Conservation (phyloP, 1,284 basidiomycete species). For the Fomitopsis schrenkii region DNA sequence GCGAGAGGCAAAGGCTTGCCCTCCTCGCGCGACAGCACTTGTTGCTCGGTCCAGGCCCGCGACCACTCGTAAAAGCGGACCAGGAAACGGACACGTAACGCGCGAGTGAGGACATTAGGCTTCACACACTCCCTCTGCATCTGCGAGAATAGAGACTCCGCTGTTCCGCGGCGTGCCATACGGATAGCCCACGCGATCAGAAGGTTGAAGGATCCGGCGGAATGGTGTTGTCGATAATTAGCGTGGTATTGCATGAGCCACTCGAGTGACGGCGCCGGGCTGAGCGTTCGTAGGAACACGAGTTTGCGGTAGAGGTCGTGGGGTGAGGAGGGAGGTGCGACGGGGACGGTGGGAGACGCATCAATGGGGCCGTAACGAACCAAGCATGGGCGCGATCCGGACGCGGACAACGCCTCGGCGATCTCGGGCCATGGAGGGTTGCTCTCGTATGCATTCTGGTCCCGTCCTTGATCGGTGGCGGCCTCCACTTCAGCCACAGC, state of each 20-base stretch:
- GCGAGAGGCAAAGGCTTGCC: constrained; percentile 17
- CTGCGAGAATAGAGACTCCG: constrained; percentile 20
- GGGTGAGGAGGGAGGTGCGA: background rate
- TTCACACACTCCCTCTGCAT: constrained; percentile 27
- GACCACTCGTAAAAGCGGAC: constrained; percentile 30
- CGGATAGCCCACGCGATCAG: constrained; percentile 30
- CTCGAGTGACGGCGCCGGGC: constrained; percentile 8
- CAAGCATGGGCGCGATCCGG: background rate
- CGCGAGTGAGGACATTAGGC: constrained; percentile 27
- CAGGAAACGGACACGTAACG: constrained; percentile 30
- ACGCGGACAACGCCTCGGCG: background rate
- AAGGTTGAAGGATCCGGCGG: constrained; percentile 31
- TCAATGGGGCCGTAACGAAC: constrained; percentile 2
- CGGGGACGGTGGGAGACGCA: background rate
- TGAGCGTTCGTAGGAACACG: constrained; percentile 30
- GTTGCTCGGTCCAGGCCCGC: constrained; percentile 26
- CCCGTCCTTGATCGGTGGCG: background rate
- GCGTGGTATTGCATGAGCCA: constrained; percentile 17
- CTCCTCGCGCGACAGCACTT: constrained; percentile 4
- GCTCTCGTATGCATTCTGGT: constrained; percentile 5
- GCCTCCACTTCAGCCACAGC: background rate
- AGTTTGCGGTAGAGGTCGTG: constrained; percentile 43
- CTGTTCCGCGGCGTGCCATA: constrained; percentile 26
- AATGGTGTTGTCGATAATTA: constrained; percentile 18
- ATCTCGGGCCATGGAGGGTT: constrained; percentile 22